Conservation (phyloP, 2,329 filamentous ascomycete species). For the Nemania diffusa region DNA sequence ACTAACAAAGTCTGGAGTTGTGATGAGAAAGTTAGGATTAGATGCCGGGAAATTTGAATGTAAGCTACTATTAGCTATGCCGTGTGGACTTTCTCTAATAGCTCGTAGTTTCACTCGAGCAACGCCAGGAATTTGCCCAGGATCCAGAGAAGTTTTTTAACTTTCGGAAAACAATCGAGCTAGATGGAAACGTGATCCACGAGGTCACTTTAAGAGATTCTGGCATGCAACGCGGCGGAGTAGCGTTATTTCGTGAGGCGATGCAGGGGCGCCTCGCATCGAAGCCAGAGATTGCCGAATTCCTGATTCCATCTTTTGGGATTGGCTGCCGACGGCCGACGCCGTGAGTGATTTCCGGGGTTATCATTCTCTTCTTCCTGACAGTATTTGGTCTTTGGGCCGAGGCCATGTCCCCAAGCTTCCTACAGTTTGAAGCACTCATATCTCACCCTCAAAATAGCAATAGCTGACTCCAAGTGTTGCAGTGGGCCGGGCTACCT, state of each 20-base stretch:
- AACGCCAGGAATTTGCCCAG: slow-evolving; percentile 51
- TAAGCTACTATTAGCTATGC: slow-evolving; percentile 42
- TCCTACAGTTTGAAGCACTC: background rate
- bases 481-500: slow-evolving; percentile 56
- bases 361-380: background rate
- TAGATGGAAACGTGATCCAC: slow-evolving; percentile 56
- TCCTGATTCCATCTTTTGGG: slow-evolving; percentile 56
- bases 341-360: slow-evolving; percentile 39
- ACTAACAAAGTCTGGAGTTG: slow-evolving; percentile 33
- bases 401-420: background rate
- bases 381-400: background rate
- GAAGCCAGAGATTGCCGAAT: slow-evolving; percentile 57
- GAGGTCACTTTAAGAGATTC: slow-evolving; percentile 53
- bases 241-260: slow-evolving; percentile 48
- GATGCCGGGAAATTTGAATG: slow-evolving; percentile 53
- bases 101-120: slow-evolving; percentile 52
- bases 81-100: background rate
- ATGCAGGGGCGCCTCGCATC: slow-evolving; percentile 55
- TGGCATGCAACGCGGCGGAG: slow-evolving; percentile 49
- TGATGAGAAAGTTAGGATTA: slow-evolving; percentile 56
- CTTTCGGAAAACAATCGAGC: slow-evolving; percentile 58
- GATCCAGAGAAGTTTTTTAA: slow-evolving; percentile 53
- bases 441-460: background rate
- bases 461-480: background rate
- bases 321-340: slow-evolving; percentile 59